Evolutionary conservation across 2,329 filamentous ascomycete genomes (phyloP), one percentile per base, ranked within the genome.

Genomic region (Epichloe aotearoae): DNA sequence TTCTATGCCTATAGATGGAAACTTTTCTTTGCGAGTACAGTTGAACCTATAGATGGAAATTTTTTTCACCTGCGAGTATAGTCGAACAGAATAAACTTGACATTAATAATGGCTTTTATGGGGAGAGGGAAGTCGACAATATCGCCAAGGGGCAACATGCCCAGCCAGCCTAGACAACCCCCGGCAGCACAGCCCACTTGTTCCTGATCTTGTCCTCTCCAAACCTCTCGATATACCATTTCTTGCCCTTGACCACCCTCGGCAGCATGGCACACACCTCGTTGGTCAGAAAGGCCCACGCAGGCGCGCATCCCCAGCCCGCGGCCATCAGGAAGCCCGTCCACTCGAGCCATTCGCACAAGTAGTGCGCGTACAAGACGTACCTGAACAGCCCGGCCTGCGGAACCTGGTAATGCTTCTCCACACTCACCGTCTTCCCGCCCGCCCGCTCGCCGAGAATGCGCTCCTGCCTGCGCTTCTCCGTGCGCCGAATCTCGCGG

Each of bases 271-370:
- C 83, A n/a, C 82, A 69, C 47, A 98, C 70, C 69, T 95, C 89
- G 64, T 96, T 97, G 46, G 95, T 56, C 43, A 95, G 61, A 63
- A 97, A 97, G 47, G 77, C 78, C 60, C 89, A 73, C 23, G 88
- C 91, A 0, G 93, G 91, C 46, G 80, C 70, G 62, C 83, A 88
- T 4, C 70, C 67, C 69, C 73, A 77, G 1, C 82, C 82, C 51
- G 83, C 77, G 58, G 86, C 77, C 65, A 95, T 77, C 73, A 84
- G 89, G 66, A 89, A 98, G 0, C 93, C 93, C 3, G 77, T 66
- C 93, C 93, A 98, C 73, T 98, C 93, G 49, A 95, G 65, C 93
- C 93, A 98, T 70, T 98, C 93, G 63, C 84, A 86, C n/a, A 95
- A 74, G 66, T 96, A 98, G 66, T 98, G 93, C 57, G 93, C 89